These are phyloP conservation scores for Paramyrothecium roridum DNA, from an alignment of 2,329 filamentous ascomycete genomes.

Conservation along the genomic window DNA sequence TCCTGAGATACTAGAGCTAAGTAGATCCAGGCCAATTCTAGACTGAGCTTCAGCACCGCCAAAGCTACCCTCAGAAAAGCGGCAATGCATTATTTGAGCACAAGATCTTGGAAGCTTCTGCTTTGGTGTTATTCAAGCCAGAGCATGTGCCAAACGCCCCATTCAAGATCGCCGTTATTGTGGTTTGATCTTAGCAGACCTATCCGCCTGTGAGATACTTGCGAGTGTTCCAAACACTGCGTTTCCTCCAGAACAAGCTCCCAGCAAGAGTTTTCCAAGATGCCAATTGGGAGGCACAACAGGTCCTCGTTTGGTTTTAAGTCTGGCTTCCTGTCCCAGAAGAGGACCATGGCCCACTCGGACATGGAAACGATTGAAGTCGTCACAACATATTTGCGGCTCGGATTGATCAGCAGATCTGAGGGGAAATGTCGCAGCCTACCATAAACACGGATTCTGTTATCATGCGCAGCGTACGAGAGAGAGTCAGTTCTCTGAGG, in stretches of 20 bases:
- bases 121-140: neutral
- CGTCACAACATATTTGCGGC: neutral
- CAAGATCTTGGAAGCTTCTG: too few relatives aligned
- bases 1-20: too few relatives aligned
- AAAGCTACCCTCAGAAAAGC: too few relatives aligned
- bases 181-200: neutral
- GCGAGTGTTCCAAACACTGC: neutral
- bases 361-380: neutral
- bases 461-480: too few relatives aligned
- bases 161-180: neutral
- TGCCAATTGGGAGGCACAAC: neutral
- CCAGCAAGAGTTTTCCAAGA: neutral
- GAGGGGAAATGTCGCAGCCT: neutral
- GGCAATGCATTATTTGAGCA: too few relatives aligned
- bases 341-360: neutral
- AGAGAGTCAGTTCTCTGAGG: too few relatives aligned
- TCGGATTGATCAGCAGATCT: neutral
- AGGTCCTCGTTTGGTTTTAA: neutral
- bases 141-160: neutral
- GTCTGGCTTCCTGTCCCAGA: neutral
- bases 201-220: neutral
- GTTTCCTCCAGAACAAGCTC: neutral
- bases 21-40: too few relatives aligned
- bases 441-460: neutral
- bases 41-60: too few relatives aligned